Conservation (phyloP, 2,329 filamentous ascomycete species). For the Trichophyton simii region DNA sequence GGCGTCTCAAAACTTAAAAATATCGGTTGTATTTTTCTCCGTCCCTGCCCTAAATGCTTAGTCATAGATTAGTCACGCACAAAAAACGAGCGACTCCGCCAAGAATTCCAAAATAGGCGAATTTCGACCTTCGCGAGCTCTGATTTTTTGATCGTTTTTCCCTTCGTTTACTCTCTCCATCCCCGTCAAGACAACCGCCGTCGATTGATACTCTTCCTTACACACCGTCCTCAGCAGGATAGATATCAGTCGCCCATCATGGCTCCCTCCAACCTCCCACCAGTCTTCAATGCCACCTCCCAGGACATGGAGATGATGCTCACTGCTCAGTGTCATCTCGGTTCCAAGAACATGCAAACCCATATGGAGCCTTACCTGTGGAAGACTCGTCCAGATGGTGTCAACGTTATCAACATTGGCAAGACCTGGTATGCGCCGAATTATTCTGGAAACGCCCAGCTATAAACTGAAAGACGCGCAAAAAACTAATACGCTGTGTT, state of each 20-base stretch:
- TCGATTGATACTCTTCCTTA: conserved; percentile 33
- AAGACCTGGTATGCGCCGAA: conserved; percentile 76
- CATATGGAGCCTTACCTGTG: conserved; percentile 99
- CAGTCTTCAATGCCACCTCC: conserved; percentile 90
- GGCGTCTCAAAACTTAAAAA: not conserved
- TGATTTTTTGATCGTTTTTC: conserved; percentile 7
- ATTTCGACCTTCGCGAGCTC: conserved; percentile 3
- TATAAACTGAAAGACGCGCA: not conserved
- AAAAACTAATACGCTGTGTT: conserved; percentile 6
- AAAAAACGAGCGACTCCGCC: conserved; percentile 8
- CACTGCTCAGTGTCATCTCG: conserved; percentile 89
- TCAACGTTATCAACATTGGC: conserved; percentile 99
- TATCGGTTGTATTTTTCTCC: conserved; percentile 4
- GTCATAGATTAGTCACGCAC: conserved; percentile 2
- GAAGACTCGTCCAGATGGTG: conserved; percentile 97
- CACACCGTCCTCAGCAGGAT: conserved; percentile 19
- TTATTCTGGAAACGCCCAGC: not conserved
- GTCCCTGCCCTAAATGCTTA: conserved; percentile 11
- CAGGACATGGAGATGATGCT: conserved; percentile 99
- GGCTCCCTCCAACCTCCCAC: conserved; percentile 88
- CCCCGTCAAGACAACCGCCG: conserved; percentile 31
- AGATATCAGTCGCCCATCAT: conserved; percentile 57
- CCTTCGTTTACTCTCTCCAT: conserved; percentile 9
- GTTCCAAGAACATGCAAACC: conserved; percentile 98
- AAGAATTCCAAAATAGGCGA: conserved; percentile 6